Evolutionary conservation across 78 protist species (phyloP), one percentile per base, ranked within the genome.

Genomic region (Dictyostelium brefeldianum): DNA sequence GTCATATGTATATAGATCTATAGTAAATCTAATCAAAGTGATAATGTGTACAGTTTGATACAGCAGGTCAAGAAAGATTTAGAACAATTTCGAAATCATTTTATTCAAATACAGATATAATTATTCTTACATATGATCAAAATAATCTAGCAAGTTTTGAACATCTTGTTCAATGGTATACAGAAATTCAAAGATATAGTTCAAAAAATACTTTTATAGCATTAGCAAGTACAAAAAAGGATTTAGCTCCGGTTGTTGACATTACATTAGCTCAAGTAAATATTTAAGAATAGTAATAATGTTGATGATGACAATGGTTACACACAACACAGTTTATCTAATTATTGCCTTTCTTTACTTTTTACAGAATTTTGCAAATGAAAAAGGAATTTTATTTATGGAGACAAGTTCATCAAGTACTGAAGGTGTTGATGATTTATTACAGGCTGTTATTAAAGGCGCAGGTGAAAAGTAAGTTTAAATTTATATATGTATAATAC

Each of bases 21-120:
- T n/a, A n/a, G 15, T 6, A 22, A 65, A 29, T 65, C 46, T 65
- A 29, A 29, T 65, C 20, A 65, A 9, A 59, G 10, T 15, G 27
- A 29, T 65, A 5, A 65, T 65, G n/a, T 65, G 11, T 74, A 11
- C 48, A 87, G 92, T 14, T 36, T 64, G 92, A 87, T 51, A 87
- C 92, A 77, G 99, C 98, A 3, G 99, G 99, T 1, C 99, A 98
- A 56, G 99, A 98, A 95, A 89, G 98, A 31, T 99, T 99, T 95
- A 97, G 99, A 3, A 96, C 99, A 22, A 98, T 99, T 84, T 98
- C 99, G 25, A 95, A 98, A 47, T 96, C 99, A 46, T 99, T 99
- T 84, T 98, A 98, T 87, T 77, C 92, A 57, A 87, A 59, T n/a
- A 87, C 82, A 25, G 92, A 87, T 77, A 77, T 77, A 29, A 53